A percentile compares a stretch with the other conserved stretches of the same genome.
Evolutionary conservation across 805 yeast species (phyloP).

Genomic region (Pachysolen tannophilus): DNA sequence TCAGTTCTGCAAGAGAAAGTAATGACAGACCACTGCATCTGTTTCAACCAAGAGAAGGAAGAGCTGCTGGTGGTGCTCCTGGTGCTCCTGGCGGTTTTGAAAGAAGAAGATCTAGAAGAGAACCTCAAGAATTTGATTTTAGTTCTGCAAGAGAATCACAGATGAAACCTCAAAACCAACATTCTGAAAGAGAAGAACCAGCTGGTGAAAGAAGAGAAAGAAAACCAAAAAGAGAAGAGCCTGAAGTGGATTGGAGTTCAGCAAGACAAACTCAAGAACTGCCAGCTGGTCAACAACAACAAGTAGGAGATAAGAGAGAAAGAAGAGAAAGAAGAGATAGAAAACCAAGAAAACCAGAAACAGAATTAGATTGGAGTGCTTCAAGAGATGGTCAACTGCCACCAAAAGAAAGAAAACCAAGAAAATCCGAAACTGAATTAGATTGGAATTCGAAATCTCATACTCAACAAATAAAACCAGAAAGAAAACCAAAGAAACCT

Average conservation of each 20-base stretch:
- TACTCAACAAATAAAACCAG: slow-evolving; percentile 20
- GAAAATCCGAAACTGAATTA: slow-evolving; percentile 46
- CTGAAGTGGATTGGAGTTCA: slow-evolving; percentile 63
- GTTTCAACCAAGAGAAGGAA: slow-evolving; percentile 18
- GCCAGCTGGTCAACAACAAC: too few species aligned
- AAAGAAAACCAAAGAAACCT: slow-evolving; percentile 24
- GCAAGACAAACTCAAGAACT: too few species aligned
- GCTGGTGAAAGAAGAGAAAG: slow-evolving; percentile 21
- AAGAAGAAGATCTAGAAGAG: slow-evolving; percentile 21
- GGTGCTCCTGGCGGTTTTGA: too few species aligned
- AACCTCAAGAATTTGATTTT: slow-evolving; percentile 28
- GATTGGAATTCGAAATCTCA: slow-evolving; percentile 40
- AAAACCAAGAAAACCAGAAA: slow-evolving; percentile 38
- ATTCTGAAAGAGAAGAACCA: slow-evolving; percentile 29
- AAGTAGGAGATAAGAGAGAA: too few species aligned
- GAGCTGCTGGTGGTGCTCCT: too few species aligned
- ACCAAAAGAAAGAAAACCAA: slow-evolving; percentile 22
- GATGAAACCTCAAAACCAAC: too few species aligned
- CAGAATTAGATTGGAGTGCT: slow-evolving; percentile 51
- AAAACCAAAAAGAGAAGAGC: slow-evolving; percentile 38
- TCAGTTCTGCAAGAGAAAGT: slow-evolving; percentile 19
- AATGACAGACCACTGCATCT: too few species aligned
- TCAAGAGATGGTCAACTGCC: slow-evolving; percentile 26
- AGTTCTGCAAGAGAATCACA: slow-evolving; percentile 47
- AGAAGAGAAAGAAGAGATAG: slow-evolving; percentile 17